Percentiles rank a stretch among this genome's conserved stretches.
Conservation (phyloP, 768 basidiomycete genomes). For the Leccinum aurantiacum region DNA sequence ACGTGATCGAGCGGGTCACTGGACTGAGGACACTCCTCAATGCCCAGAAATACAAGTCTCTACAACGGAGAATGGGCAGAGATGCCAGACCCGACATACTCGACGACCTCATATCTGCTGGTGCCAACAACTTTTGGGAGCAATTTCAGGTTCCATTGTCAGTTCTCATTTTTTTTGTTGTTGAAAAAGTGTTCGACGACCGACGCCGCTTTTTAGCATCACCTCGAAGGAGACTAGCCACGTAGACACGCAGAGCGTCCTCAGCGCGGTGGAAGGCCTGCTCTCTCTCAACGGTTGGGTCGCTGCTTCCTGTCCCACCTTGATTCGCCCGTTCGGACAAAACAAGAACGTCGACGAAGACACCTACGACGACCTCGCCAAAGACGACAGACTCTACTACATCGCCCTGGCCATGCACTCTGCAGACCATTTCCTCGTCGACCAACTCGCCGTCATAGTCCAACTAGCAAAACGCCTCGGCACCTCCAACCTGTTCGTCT, state of each 20-base stretch:
- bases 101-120: conserved; percentile 69
- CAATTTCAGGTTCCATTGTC: conserved; percentile 91
- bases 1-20: conserved; percentile 64
- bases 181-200: too few species aligned
- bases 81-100: conserved; percentile 85
- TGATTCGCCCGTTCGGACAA: conserved; percentile 92
- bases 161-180: conserved; percentile 30
- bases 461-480: conserved; percentile 93
- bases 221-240: conserved; percentile 79
- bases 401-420: conserved; percentile 95
- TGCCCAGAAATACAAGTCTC: conserved; percentile 71
- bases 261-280: conserved; percentile 88
- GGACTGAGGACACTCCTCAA: conserved; percentile 67
- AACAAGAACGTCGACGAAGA: conserved; percentile 71
- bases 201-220: conserved; percentile 50
- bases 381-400: conserved; percentile 85
- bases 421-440: conserved; percentile 98
- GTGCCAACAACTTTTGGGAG: conserved; percentile 87
- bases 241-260: conserved; percentile 87
- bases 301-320: conserved; percentile 89
- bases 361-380: conserved; percentile 85
- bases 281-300: conserved; percentile 99
- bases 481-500: conserved; percentile 88
- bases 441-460: conserved; percentile 97
- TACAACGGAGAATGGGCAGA: conserved; percentile 86